Base-by-base conservation (phyloP, 441 rosid species). In the Croton setiger region DNA sequence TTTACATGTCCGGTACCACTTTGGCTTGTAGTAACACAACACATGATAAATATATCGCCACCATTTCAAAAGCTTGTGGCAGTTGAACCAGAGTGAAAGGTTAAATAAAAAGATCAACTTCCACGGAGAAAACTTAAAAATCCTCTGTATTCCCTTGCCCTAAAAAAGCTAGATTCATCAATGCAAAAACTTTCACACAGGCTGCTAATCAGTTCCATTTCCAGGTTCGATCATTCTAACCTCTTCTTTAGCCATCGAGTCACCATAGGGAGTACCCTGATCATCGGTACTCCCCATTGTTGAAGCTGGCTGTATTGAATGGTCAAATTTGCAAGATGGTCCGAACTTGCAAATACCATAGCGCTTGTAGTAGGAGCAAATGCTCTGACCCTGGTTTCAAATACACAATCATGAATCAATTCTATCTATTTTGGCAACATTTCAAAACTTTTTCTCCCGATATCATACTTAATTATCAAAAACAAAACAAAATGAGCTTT, bases 311-410 rank as follows among this genome's bases (percentile, higher is more conserved):
- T 84, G 85, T 61, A 64, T 67, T 10, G 98, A 87, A 80, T 96
- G 99, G 85, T 91, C 86, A 63, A 87, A 96, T 80, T 82, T 96
- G 79, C 99, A 93, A 21, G 91, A 89, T 58, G 95, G 98, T 13
- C 98, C 99, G 10, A 82, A 96, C 79, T 91, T 93, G 88, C 98
- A 93, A 70, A 91, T 87, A 64, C 98, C 99, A 51, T 91, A 91
- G 47, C 96, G 89, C 74, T 86, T 91, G 84, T 96, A 96, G 75
- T 96, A 77, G 1, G 88, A 72, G 81, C 98, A 96, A 63, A 86
- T 59, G 60, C 51, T 78, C 77, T 92, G 92, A 70, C 83, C 98
- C 99, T 91, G 87, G 80, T 76, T 21, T 73, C 53, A 55, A 27
- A 63, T 36, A 64, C 13, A 31, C 35, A 60, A 39, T 60, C 48